Conservation (phyloP, 2,329 filamentous ascomycete genomes). For the Bipolaris zeicola region DNA sequence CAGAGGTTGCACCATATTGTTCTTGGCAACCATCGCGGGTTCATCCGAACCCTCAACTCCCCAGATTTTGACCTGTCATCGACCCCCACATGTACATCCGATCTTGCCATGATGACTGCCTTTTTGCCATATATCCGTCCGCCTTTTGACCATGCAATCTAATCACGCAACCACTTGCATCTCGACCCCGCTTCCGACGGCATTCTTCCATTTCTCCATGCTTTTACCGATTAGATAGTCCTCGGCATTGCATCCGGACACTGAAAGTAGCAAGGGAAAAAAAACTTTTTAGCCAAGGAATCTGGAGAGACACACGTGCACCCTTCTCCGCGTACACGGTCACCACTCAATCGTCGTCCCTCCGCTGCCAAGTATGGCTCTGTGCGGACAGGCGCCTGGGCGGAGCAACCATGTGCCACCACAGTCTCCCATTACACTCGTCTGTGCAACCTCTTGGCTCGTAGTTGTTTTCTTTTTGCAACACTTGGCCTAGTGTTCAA, state of each 20-base stretch:
- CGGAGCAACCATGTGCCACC: constrained; percentile 11
- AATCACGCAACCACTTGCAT: neutral
- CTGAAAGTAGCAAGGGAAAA: neutral
- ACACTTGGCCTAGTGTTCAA: too few species aligned
- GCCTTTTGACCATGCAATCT: too few species aligned
- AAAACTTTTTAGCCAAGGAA: constrained; percentile 2
- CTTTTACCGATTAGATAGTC: too few species aligned
- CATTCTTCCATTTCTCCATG: too few species aligned
- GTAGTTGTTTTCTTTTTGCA: neutral
- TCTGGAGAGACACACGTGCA: neutral
- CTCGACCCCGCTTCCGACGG: too few species aligned
- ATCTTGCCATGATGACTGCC: neutral
- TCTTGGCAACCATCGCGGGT: neutral
- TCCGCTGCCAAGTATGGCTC: constrained; percentile 12
- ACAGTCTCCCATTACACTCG: neutral
- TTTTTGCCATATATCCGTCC: too few species aligned
- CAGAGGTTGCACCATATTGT: neutral
- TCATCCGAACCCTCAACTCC: constrained; percentile 2
- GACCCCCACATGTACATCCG: neutral
- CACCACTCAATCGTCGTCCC: neutral
- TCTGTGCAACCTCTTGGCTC: constrained; percentile 9
- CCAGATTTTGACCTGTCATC: neutral
- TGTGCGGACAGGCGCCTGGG: constrained; percentile 8
- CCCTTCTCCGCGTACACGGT: constrained; percentile 3
- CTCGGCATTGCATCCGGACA: too few species aligned